Evolutionary conservation across 1,284 basidiomycete genomes (phyloP).

Genomic region (Polyporus tsugae): DNA sequence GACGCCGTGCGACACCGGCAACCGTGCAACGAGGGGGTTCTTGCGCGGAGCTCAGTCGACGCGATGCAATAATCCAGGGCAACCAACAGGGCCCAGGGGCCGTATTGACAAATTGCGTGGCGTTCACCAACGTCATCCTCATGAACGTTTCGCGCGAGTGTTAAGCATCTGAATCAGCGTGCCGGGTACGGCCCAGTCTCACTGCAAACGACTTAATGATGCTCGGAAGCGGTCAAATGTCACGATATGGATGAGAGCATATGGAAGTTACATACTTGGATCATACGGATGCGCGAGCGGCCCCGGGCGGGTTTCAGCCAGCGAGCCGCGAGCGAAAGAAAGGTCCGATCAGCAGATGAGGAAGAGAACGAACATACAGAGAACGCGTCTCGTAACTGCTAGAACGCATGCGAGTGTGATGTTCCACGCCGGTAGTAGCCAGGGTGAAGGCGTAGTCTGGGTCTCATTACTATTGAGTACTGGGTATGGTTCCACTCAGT

Average conservation of each 20-base stretch:
- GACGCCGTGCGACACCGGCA: neutral
- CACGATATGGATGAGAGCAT: neutral
- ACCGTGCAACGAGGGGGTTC: conserved; percentile 1
- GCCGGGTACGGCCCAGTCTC: neutral
- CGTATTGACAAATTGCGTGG: neutral
- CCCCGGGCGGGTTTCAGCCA: neutral
- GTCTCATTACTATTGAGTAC: neutral
- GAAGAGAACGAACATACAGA: neutral
- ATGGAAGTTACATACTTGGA: neutral
- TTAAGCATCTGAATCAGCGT: neutral
- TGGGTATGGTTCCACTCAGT: neutral
- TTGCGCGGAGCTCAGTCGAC: neutral
- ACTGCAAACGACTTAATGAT: neutral
- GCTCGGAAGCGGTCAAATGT: neutral
- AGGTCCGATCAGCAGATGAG: conserved; percentile 15
- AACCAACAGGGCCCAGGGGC: neutral
- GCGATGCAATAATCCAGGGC: neutral
- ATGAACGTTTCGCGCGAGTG: neutral
- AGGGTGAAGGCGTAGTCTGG: neutral
- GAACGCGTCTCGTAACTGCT: neutral
- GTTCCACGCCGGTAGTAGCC: neutral
- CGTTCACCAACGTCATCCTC: neutral
- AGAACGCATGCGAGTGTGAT: neutral
- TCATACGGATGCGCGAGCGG: neutral
- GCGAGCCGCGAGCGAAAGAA: neutral